A percentile compares a stretch with the other conserved stretches of the same genome.
These are phyloP conservation scores for Hygrophorus russula DNA, from an alignment of 768 basidiomycete genomes.

Conservation along the genomic window DNA sequence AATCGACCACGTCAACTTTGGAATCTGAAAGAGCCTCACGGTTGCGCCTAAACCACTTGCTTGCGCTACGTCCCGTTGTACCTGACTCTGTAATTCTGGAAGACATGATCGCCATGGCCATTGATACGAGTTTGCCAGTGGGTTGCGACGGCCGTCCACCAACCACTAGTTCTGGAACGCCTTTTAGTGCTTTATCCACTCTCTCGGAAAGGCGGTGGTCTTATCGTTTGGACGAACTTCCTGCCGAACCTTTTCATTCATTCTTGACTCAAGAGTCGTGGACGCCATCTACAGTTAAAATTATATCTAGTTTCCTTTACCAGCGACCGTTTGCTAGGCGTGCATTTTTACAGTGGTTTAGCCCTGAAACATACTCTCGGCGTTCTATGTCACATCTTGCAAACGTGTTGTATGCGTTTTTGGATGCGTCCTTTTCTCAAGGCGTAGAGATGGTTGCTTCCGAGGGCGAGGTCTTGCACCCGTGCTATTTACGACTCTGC, in stretches of 20 bases:
- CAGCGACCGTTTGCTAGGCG: slow-evolving; percentile 16
- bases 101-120: slow-evolving; percentile 30
- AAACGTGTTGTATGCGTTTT: slow-evolving; percentile 30
- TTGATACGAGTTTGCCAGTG: slow-evolving; percentile 29
- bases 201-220: slow-evolving; percentile 23
- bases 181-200: slow-evolving; percentile 13
- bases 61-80: slow-evolving; percentile 24
- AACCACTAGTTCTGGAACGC: slow-evolving; percentile 6
- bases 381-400: slow-evolving; percentile 21
- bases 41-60: slow-evolving; percentile 24
- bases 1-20: slow-evolving; percentile 10
- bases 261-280: slow-evolving; percentile 33
- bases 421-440: slow-evolving; percentile 25
- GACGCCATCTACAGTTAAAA: slow-evolving; percentile 30
- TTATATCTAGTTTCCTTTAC: slow-evolving; percentile 35
- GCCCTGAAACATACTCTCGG: slow-evolving; percentile 15
- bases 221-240: slow-evolving; percentile 11
- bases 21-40: slow-evolving; percentile 17
- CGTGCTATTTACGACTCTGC: slow-evolving; percentile 19
- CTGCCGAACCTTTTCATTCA: slow-evolving; percentile 15
- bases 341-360: slow-evolving; percentile 29
- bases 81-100: slow-evolving; percentile 30
- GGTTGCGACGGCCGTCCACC: slow-evolving; percentile 19
- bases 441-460: slow-evolving; percentile 5
- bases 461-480: slow-evolving; percentile 17